These are phyloP conservation scores for Phaeosphaeriaceae sp. DNA, from an alignment of 2,329 filamentous ascomycete species.

Conservation along the genomic window DNA sequence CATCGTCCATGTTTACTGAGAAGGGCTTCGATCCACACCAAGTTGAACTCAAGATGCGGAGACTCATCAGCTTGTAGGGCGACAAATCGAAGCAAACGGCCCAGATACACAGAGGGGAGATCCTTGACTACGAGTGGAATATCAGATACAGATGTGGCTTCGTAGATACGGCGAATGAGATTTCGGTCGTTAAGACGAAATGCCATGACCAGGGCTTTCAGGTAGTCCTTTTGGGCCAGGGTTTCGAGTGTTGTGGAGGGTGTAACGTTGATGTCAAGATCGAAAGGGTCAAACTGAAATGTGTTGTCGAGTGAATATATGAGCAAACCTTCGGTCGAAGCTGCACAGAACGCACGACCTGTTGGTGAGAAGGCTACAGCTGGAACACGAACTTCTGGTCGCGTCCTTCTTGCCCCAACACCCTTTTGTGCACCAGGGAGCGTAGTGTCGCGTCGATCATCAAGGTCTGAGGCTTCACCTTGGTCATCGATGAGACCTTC, in stretches of 20 bases:
- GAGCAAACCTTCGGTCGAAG: constrained; percentile 90
- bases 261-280: constrained; percentile 92
- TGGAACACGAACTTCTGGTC: constrained; percentile 83
- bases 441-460: constrained; percentile 78
- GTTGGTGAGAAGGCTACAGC: constrained; percentile 87
- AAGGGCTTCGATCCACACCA: constrained; percentile 86
- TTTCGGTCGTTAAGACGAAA: constrained; percentile 91
- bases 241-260: constrained; percentile 73
- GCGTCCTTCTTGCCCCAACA: constrained; percentile 79
- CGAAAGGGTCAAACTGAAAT: constrained; percentile 91
- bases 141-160: constrained; percentile 76
- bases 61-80: constrained; percentile 86
- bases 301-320: constrained; percentile 89
- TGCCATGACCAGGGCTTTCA: constrained; percentile 94
- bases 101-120: constrained; percentile 84
- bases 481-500: constrained; percentile 83
- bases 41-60: constrained; percentile 92
- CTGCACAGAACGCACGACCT: constrained; percentile 89
- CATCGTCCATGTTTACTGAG: constrained; percentile 84
- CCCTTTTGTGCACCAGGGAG: constrained; percentile 88
- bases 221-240: constrained; percentile 78
- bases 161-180: constrained; percentile 84
- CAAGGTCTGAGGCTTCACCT: constrained; percentile 86
- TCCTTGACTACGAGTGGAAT: constrained; percentile 79
- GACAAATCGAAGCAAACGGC: constrained; percentile 83